Percentiles rank a stretch among this genome's conserved stretches.
These are phyloP conservation scores for Pachysolen tannophilus DNA, from an alignment of 805 yeast genomes.

Conservation along the genomic window DNA sequence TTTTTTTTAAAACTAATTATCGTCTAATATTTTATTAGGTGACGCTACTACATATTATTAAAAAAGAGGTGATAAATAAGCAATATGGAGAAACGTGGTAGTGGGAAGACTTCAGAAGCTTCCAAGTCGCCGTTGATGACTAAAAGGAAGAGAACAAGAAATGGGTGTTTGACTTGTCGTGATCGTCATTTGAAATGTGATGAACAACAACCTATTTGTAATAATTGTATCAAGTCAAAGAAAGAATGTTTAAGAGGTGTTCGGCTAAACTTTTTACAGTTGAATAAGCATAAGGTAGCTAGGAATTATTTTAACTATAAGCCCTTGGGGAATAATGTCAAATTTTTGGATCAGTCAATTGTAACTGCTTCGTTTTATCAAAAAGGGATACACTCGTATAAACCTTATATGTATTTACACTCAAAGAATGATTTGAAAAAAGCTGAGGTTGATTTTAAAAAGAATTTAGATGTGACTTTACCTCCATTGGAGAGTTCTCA, in stretches of 20 bases:
- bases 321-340: not conserved
- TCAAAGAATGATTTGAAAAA: constrained; percentile 5
- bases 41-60: too few relatives aligned
- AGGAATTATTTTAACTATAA: constrained; percentile 1
- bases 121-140: too few relatives aligned
- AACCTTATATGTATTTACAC: constrained; percentile 20
- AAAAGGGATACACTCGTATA: constrained; percentile 25
- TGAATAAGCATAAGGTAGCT: constrained; percentile 3
- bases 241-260: constrained; percentile 39
- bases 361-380: constrained; percentile 32
- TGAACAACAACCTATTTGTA: constrained; percentile 53
- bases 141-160: constrained; percentile 18
- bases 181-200: constrained; percentile 64
- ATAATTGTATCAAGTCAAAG: constrained; percentile 43
- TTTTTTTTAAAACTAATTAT: too few relatives aligned
- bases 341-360: constrained; percentile 33
- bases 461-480: constrained; percentile 3
- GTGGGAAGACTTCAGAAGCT: too few relatives aligned
- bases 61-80: too few relatives aligned
- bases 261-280: constrained; percentile 32
- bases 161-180: constrained; percentile 55
- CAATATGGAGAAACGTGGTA: too few relatives aligned
- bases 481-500: too few relatives aligned
- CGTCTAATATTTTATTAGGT: too few relatives aligned
- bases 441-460: constrained; percentile 7